Evolutionary conservation across 2,329 filamentous ascomycete species (phyloP), one percentile per base, ranked within the genome.

Genomic region (Ophiosphaerella herpotricha): DNA sequence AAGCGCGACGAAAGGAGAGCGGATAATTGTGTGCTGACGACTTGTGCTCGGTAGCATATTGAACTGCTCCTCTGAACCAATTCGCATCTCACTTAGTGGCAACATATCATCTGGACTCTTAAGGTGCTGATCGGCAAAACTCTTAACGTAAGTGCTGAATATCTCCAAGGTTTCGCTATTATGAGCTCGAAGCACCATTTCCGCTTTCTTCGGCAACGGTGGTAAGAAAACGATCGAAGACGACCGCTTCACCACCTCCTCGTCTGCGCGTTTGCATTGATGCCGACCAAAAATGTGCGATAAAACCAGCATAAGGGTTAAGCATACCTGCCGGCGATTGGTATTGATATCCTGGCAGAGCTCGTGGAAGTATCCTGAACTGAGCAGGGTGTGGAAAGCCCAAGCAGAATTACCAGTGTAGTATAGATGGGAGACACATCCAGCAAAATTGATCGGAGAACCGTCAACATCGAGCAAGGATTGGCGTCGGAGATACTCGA

Each of bases 401-500:
- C 91, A 91, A 4, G 83, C 84, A 0, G 86, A 84, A 60, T 88
- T 90, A 60, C 91, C 88, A 0, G 86, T 88, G 61, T 86, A 91
- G 74, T 91, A 91, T 1, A 93, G 74, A 70, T 91, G 88, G 0
- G 84, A 83, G 0, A 91, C 81, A 3, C 85, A 78, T 0, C 85
- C 84, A 0, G 89, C 83, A 64, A 92, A 90, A 66, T 92, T 89
- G 11, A 91, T 73, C 0, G 89, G 88, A 1, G 71, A 75, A 39
- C 89, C 89, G 1, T 74, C 67, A 0, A 75, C 68, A 3, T 82
- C 84, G 7, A 93, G 76, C 0, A 93, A 80, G 36, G 82, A 77
- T 59, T 91, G 86, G 31, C 86, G 78, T 16, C 88, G 81, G 0
- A 93, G 78, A 60, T 91, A 93, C 57, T 93, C 89, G 38, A 93